These are phyloP conservation scores for Magnaporthales sp. DNA, from an alignment of 2,329 filamentous ascomycete species.

Conservation along the genomic window DNA sequence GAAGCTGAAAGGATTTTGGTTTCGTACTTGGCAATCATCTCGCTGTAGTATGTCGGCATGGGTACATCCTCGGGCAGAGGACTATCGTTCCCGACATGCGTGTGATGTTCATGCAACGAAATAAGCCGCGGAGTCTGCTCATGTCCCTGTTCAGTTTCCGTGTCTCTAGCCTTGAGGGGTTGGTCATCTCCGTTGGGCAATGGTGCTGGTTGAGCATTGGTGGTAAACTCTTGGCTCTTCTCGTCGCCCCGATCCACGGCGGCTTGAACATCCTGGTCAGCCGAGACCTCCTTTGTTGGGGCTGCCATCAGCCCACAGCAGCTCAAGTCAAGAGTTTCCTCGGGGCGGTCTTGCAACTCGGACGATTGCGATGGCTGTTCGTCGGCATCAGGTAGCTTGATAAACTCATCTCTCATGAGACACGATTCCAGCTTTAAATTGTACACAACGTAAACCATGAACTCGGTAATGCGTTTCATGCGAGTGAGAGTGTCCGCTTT, in stretches of 20 bases:
- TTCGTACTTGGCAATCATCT: constrained; percentile 87
- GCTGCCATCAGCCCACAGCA: background rate
- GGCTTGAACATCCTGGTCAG: background rate
- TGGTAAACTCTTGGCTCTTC: background rate
- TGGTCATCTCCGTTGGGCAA: background rate
- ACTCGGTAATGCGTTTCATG: constrained; percentile 91
- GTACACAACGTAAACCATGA: constrained; percentile 98
- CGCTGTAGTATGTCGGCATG: constrained; percentile 87
- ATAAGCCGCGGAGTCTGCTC: constrained; percentile 16
- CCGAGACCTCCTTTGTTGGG: constrained; percentile 11
- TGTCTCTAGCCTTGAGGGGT: constrained; percentile 14
- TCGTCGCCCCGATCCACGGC: background rate
- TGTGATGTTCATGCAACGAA: constrained; percentile 30
- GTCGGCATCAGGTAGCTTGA: constrained; percentile 63
- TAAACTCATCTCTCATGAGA: constrained; percentile 85
- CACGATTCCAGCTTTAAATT: constrained; percentile 94
- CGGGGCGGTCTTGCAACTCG: constrained; percentile 12
- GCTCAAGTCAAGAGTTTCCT: constrained; percentile 23
- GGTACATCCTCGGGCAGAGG: constrained; percentile 70
- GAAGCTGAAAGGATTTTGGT: constrained; percentile 92
- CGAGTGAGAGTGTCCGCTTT: constrained; percentile 61
- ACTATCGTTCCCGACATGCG: constrained; percentile 36
- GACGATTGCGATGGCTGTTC: constrained; percentile 30
- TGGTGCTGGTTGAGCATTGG: background rate
- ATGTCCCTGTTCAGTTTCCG: constrained; percentile 7